Percentiles rank a stretch among this genome's conserved stretches.
These are phyloP conservation scores for Fusarium ramigenum DNA, from an alignment of 2,329 filamentous ascomycete genomes.

Conservation along the genomic window DNA sequence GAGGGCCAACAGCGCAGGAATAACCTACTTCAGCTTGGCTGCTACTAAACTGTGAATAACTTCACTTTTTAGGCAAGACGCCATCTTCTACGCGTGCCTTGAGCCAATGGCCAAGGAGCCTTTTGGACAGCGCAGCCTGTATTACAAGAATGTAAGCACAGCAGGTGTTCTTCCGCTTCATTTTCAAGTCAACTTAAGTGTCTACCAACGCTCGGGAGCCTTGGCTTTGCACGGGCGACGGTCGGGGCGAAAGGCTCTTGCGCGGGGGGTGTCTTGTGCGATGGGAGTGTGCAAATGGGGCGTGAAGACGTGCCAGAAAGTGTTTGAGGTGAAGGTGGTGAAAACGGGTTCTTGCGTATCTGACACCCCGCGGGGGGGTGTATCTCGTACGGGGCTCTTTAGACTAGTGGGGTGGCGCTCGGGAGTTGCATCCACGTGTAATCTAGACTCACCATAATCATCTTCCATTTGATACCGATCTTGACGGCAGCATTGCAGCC, in stretches of 20 bases:
- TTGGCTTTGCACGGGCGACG: not conserved
- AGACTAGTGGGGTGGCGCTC: not conserved
- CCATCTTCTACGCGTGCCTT: not conserved
- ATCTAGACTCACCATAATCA: not conserved
- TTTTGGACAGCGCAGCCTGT: not conserved
- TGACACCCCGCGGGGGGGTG: not conserved
- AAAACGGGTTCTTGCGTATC: not conserved
- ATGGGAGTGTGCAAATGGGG: not conserved
- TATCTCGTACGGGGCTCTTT: not conserved
- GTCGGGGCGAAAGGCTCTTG: not conserved
- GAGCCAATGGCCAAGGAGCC: not conserved
- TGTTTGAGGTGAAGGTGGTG: not conserved
- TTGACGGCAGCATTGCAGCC: not conserved
- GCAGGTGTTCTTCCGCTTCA: not conserved
- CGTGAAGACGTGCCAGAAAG: not conserved
- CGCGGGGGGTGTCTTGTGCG: not conserved
- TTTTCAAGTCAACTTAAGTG: not conserved
- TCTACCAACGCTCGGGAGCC: not conserved
- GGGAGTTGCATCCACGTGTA: not conserved
- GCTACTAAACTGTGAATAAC: not conserved
- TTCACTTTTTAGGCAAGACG: not conserved
- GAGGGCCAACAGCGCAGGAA: not conserved
- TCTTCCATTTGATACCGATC: not conserved
- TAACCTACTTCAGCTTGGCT: accelerated
- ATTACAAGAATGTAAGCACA: not conserved